Percentiles rank a stretch among this genome's conserved stretches.
Conservation (phyloP, 2,329 filamentous ascomycete species). For the Epichloe typhina region DNA sequence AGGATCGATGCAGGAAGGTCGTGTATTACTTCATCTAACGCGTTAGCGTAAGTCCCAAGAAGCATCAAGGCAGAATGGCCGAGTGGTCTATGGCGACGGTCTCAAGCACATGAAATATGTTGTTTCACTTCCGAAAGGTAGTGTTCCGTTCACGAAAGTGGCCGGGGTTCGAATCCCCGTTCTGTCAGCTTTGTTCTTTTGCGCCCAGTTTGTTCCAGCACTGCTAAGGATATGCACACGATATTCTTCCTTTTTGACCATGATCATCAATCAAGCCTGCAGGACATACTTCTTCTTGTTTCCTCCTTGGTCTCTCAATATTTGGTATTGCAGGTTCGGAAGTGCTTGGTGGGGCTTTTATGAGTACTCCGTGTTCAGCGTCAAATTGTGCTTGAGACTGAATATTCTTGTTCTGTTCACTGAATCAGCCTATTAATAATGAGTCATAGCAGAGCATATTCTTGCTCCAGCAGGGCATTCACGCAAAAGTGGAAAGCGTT, state of each 20-base stretch:
- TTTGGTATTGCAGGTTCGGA: too few relatives aligned
- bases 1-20: too few relatives aligned
- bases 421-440: too few relatives aligned
- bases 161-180: constrained; percentile 14
- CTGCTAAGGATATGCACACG: too few relatives aligned
- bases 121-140: constrained; percentile 10
- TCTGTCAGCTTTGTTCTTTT: constrained; percentile 10
- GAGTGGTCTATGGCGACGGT: constrained; percentile 13
- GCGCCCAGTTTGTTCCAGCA: constrained; percentile 2
- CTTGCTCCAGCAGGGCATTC: not conserved
- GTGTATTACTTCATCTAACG: fast-evolving
- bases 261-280: too few relatives aligned
- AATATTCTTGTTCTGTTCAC: too few relatives aligned
- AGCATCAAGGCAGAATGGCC: constrained; percentile 10
- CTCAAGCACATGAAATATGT: constrained; percentile 10
- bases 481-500: not conserved
- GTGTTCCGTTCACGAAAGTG: constrained; percentile 15
- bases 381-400: too few relatives aligned
- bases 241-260: not conserved
- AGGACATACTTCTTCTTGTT: too few relatives aligned
- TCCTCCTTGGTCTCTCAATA: too few relatives aligned
- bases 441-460: not conserved
- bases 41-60: fast-evolving
- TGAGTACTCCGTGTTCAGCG: too few relatives aligned
- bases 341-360: too few relatives aligned